Evolutionary conservation across 768 basidiomycete genomes (phyloP).

Genomic region (Tulasnella sp.): DNA sequence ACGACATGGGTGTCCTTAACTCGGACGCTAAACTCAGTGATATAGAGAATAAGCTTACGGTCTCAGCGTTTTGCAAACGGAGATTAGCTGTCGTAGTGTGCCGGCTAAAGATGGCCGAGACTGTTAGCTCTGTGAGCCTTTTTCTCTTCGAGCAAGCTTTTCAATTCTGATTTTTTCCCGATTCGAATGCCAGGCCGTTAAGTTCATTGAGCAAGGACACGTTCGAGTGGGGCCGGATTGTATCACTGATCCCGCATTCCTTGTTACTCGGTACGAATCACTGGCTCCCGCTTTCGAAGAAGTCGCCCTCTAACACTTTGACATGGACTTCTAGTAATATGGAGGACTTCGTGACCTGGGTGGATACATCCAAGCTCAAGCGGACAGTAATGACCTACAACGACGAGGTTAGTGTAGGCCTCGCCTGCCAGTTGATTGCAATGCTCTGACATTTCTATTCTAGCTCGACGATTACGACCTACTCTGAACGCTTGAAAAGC

Average conservation of each 20-base stretch:
- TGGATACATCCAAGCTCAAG: constrained; percentile 95
- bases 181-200: constrained; percentile 72
- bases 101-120: constrained; percentile 91
- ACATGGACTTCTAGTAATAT: constrained; percentile 58
- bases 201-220: constrained; percentile 98
- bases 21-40: constrained; percentile 85
- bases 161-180: constrained; percentile 11
- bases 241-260: constrained; percentile 91
- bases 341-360: constrained; percentile 99
- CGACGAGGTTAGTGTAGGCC: constrained; percentile 65
- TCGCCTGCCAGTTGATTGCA: constrained; percentile 20
- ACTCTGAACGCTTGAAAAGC: constrained; percentile 44
- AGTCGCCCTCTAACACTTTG: not conserved
- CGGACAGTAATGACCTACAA: constrained; percentile 94
- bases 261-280: constrained; percentile 71
- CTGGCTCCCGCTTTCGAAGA: not conserved
- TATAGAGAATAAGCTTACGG: constrained; percentile 89
- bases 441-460: constrained; percentile 17
- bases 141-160: not conserved
- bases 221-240: constrained; percentile 95
- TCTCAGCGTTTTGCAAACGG: constrained; percentile 88
- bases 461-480: constrained; percentile 95
- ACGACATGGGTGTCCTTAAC: constrained; percentile 93
- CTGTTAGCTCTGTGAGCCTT: constrained; percentile 79
- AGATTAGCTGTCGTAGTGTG: constrained; percentile 90